Evolutionary conservation across 768 basidiomycete genomes (phyloP).

Genomic region (Lentinula raphanica): DNA sequence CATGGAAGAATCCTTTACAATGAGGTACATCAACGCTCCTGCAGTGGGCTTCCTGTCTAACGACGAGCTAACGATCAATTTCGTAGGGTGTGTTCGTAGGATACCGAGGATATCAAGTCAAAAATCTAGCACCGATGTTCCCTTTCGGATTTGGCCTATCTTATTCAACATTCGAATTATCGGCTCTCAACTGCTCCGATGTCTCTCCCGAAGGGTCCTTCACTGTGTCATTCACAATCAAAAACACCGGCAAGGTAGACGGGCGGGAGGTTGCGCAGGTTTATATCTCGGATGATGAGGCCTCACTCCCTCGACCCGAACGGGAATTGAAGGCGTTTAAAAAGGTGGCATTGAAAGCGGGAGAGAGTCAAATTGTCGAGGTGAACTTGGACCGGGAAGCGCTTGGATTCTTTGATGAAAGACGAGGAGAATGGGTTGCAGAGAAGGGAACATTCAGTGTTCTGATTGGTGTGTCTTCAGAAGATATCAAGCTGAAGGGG

Average conservation of each 20-base stretch:
- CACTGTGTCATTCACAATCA: constrained; percentile 37
- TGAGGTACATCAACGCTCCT: constrained; percentile 26
- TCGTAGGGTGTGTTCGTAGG: constrained; percentile 44
- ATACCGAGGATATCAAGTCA: constrained; percentile 47
- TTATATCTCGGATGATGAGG: constrained; percentile 37
- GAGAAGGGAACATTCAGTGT: constrained; percentile 44
- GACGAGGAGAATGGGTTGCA: constrained; percentile 37
- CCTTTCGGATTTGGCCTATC: constrained; percentile 57
- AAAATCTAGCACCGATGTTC: constrained; percentile 40
- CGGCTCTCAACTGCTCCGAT: constrained; percentile 29
- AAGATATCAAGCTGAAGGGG: constrained; percentile 32
- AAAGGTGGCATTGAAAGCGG: constrained; percentile 41
- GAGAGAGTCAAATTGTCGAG: constrained; percentile 33
- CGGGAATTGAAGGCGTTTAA: constrained; percentile 44
- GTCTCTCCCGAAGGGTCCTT: constrained; percentile 30
- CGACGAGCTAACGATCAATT: background rate
- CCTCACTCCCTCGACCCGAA: constrained; percentile 38
- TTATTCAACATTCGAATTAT: constrained; percentile 54
- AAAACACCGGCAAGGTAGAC: constrained; percentile 36
- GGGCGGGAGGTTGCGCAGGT: constrained; percentile 47
- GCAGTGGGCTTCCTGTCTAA: too few species aligned
- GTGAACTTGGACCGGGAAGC: constrained; percentile 42
- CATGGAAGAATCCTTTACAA: constrained; percentile 41
- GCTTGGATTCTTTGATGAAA: constrained; percentile 44
- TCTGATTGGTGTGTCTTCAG: constrained; percentile 41